Evolutionary conservation across 805 yeast genomes (phyloP).

Genomic region (Wickerhamiella siamensis): DNA sequence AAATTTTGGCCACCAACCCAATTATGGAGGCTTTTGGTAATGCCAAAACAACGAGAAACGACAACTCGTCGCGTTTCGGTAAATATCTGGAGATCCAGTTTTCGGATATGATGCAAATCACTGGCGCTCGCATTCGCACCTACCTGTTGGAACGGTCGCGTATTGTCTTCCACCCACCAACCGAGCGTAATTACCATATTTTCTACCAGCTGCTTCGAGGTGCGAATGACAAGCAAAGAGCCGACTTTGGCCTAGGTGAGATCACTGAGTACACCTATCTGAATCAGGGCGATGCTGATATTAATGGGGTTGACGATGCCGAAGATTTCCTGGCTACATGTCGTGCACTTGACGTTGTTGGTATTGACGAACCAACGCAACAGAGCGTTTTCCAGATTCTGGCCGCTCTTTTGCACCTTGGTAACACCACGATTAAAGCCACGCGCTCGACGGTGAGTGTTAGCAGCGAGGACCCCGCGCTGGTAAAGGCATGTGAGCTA

Average conservation of each 20-base stretch:
- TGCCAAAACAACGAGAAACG: conserved; percentile 94
- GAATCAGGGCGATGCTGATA: conserved; percentile 61
- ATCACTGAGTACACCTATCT: conserved; percentile 66
- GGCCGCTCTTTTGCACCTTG: conserved; percentile 82
- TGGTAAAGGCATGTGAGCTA: conserved; percentile 68
- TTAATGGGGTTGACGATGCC: conserved; percentile 69
- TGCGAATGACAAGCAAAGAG: conserved; percentile 35
- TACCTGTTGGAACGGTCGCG: conserved; percentile 87
- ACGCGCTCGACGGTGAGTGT: conserved; percentile 73
- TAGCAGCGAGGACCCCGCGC: conserved; percentile 72
- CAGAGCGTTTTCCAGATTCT: conserved; percentile 57
- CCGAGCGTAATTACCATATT: conserved; percentile 91
- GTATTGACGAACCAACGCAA: conserved; percentile 48
- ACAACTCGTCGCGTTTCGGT: conserved; percentile 95
- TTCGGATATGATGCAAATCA: conserved; percentile 57
- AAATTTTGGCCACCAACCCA: conserved; percentile 91
- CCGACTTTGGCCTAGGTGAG: conserved; percentile 40
- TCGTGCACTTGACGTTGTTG: conserved; percentile 66
- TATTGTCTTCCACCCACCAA: conserved; percentile 77
- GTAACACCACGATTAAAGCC: conserved; percentile 77
- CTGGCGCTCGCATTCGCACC: conserved; percentile 91
- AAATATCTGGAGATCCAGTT: conserved; percentile 86
- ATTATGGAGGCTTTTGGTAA: conserved; percentile 98
- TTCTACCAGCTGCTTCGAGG: conserved; percentile 84
- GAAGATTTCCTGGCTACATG: conserved; percentile 63